Evolutionary conservation across 257 asterid species (phyloP).

Genomic region (Euphrasia confusa): DNA sequence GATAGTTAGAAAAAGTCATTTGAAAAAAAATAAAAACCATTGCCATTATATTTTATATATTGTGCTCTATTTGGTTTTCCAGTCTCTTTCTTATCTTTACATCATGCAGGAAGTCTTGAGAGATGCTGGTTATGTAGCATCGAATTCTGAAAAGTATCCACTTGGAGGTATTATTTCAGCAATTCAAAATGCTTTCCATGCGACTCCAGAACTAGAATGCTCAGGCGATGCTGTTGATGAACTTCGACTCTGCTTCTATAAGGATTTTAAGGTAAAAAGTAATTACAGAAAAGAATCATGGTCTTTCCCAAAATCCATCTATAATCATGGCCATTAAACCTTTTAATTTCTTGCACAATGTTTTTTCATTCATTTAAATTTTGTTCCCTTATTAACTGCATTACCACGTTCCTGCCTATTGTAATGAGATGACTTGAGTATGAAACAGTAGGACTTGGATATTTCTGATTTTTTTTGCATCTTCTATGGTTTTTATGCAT

Average conservation of each 20-base stretch:
- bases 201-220: conserved; percentile 73
- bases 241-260: conserved; percentile 75
- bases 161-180: conserved; percentile 68
- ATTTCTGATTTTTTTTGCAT: neutral
- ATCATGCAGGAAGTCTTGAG: conserved; percentile 55
- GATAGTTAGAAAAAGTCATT: no score
- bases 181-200: conserved; percentile 70
- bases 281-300: neutral
- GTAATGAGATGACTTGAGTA: no score
- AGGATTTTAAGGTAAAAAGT: conserved; percentile 70
- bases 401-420: neutral
- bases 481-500: conserved; percentile 3
- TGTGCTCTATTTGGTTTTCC: conserved; percentile 5
- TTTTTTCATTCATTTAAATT: neutral
- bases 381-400: neutral
- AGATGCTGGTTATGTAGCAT: conserved; percentile 74
- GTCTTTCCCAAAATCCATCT: neutral
- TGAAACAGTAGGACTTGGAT: no score
- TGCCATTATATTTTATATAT: neutral
- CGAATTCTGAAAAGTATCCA: conserved; percentile 77
- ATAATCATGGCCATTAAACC: no score
- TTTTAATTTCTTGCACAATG: neutral
- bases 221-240: conserved; percentile 65
- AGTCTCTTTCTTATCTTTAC: conserved; percentile 14
- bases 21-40: neutral